These are phyloP conservation scores for Cercospora sojina DNA, from an alignment of 2,329 filamentous ascomycete species.

Conservation along the genomic window DNA sequence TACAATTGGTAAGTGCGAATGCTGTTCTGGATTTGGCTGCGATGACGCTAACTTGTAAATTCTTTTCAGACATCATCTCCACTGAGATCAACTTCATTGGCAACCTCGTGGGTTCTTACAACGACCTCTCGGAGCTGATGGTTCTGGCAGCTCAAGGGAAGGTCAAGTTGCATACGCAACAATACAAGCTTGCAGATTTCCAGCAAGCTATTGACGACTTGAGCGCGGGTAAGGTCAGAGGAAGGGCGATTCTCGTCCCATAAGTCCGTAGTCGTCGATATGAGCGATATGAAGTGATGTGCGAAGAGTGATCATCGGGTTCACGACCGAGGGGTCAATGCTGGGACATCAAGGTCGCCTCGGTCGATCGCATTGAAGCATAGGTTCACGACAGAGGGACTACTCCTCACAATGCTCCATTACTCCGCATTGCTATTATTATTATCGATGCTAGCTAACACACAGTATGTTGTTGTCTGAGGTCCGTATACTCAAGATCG, in stretches of 20 bases:
- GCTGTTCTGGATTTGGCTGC: no score
- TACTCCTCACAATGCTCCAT: neutral
- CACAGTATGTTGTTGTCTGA: neutral
- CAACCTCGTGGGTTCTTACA: constrained; percentile 30
- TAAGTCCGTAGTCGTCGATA: constrained; percentile 2
- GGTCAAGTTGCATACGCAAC: constrained; percentile 29
- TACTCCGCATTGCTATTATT: neutral
- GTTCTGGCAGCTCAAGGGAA: constrained; percentile 30
- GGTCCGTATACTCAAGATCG: neutral
- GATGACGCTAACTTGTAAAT: constrained; percentile 13
- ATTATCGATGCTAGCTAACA: neutral
- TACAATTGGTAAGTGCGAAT: constrained; percentile 3
- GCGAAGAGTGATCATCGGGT: neutral
- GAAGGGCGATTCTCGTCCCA: constrained; percentile 28
- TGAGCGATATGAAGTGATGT: neutral
- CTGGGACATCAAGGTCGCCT: neutral
- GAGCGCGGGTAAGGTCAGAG: constrained; percentile 26
- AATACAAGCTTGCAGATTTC: constrained; percentile 32
- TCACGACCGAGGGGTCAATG: neutral
- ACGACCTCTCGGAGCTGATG: constrained; percentile 31
- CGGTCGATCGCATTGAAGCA: neutral
- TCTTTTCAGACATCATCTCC: constrained; percentile 29
- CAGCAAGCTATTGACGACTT: constrained; percentile 32
- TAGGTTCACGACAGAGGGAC: neutral
- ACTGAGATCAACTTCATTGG: constrained; percentile 33